Percentiles rank a stretch among this genome's conserved stretches.
These are phyloP conservation scores for Penicillium hordei DNA, from an alignment of 2,329 filamentous ascomycete species.

Conservation along the genomic window DNA sequence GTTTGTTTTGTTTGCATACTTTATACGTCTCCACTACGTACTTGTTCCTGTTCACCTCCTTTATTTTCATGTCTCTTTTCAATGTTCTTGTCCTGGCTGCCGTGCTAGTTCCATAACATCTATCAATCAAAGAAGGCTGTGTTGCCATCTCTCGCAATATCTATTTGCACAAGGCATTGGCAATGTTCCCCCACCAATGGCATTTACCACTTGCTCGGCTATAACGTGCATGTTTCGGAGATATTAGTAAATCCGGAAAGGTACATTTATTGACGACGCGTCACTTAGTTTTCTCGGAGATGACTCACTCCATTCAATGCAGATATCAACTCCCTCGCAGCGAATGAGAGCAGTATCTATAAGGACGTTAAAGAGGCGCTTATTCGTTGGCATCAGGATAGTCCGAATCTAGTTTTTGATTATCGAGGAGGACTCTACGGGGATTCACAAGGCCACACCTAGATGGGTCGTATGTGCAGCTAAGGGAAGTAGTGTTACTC, in stretches of 20 bases:
- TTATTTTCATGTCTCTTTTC: neutral
- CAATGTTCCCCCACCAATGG: neutral
- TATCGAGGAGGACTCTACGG: too few relatives aligned
- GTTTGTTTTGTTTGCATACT: constrained; percentile 11
- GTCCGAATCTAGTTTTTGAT: too few relatives aligned
- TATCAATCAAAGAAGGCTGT: neutral
- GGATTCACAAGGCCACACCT: too few relatives aligned
- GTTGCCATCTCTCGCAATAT: neutral
- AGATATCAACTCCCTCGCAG: neutral
- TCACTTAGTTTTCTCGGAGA: neutral
- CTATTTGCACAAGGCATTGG: neutral
- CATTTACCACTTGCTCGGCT: neutral
- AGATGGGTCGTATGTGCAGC: too few relatives aligned
- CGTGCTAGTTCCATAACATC: neutral
- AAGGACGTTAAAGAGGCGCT: too few relatives aligned
- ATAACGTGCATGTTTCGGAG: neutral
- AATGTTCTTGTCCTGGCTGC: neutral
- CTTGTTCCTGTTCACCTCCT: neutral
- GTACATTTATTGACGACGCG: neutral
- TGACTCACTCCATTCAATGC: neutral
- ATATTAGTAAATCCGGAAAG: neutral
- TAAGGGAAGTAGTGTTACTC: too few relatives aligned
- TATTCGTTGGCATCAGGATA: too few relatives aligned
- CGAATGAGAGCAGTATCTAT: too few relatives aligned
- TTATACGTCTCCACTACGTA: neutral